These are phyloP conservation scores for Cryptosporidium tyzzeri DNA, from an alignment of 169 alveolate genomes.

Conservation along the genomic window DNA sequence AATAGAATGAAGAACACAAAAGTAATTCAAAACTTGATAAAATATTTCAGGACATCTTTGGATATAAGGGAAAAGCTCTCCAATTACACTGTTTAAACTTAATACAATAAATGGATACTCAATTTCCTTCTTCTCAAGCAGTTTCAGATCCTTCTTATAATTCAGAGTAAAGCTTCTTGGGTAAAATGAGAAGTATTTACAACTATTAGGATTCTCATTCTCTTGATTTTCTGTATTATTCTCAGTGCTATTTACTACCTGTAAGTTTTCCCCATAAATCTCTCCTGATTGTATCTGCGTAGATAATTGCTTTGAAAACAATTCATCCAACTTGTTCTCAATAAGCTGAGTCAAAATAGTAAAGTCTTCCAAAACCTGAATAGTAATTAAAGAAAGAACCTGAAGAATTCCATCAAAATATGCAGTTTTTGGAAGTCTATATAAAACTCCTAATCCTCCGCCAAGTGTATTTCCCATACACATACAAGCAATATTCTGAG, in stretches of 20 bases:
- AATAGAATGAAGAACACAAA: conserved; percentile 33
- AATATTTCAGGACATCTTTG: conserved; percentile 53
- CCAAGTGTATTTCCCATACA: conserved; percentile 63
- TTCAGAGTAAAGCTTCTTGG: conserved; percentile 29
- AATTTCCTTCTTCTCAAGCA: conserved; percentile 15
- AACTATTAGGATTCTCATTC: not conserved
- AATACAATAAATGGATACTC: conserved; percentile 56
- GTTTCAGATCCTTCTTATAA: not conserved
- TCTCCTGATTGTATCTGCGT: conserved; percentile 31
- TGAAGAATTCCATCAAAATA: conserved; percentile 71
- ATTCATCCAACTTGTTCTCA: conserved; percentile 44
- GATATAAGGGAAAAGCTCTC: conserved; percentile 60
- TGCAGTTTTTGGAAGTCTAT: conserved; percentile 51
- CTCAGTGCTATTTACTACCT: not conserved
- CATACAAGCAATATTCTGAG: conserved; percentile 39
- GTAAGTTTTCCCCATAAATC: conserved; percentile 28
- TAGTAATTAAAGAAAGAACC: conserved; percentile 59
- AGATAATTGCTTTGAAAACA: conserved; percentile 54
- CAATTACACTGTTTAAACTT: conserved; percentile 66
- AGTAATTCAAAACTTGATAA: conserved; percentile 39
- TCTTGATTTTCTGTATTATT: not conserved
- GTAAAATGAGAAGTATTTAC: not conserved
- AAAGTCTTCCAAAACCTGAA: conserved; percentile 52
- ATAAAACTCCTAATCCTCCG: conserved; percentile 62
- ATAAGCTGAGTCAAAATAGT: conserved; percentile 42